Conservation (phyloP, 1,284 basidiomycete genomes). For the Cutaneotrichosporon sp. region DNA sequence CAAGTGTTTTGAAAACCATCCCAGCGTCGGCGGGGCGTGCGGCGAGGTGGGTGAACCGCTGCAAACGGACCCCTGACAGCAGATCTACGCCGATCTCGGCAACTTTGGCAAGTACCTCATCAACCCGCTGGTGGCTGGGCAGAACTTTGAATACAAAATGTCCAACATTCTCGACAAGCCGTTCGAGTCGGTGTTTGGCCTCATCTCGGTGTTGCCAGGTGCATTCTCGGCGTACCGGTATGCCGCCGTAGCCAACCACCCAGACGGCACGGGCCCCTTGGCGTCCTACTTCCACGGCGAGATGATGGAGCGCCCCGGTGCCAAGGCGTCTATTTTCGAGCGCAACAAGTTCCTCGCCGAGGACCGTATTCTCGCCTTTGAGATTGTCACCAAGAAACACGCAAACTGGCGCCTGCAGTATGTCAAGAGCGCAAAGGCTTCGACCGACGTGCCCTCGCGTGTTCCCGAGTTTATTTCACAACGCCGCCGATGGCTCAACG, state of each 20-base stretch:
- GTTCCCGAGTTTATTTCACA: conserved; percentile 86
- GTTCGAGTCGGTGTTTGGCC: conserved; percentile 83
- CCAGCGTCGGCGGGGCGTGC: conserved; percentile 88
- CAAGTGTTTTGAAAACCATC: conserved; percentile 77
- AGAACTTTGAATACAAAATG: conserved; percentile 80
- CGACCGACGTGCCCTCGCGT: conserved; percentile 70
- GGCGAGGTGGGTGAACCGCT: conserved; percentile 62
- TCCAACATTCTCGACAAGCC: conserved; percentile 90
- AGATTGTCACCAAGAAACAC: conserved; percentile 44
- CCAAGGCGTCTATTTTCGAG: conserved; percentile 51
- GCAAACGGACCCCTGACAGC: too few relatives aligned
- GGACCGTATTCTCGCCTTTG: conserved; percentile 43
- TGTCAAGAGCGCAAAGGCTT: conserved; percentile 74
- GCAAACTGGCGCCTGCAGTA: conserved; percentile 66
- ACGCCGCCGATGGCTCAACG: conserved; percentile 84
- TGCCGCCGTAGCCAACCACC: conserved; percentile 71
- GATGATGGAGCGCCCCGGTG: conserved; percentile 58
- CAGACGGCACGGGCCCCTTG: conserved; percentile 78
- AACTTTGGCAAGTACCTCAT: conserved; percentile 71
- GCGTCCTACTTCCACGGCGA: conserved; percentile 88
- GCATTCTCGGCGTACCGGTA: conserved; percentile 91
- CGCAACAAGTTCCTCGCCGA: conserved; percentile 85
- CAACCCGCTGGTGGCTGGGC: conserved; percentile 82
- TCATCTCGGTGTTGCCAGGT: conserved; percentile 78
- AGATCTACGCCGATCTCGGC: conserved; percentile 71